These are phyloP conservation scores for Metschnikowia santaceciliae DNA, from an alignment of 805 yeast species.

Conservation along the genomic window DNA sequence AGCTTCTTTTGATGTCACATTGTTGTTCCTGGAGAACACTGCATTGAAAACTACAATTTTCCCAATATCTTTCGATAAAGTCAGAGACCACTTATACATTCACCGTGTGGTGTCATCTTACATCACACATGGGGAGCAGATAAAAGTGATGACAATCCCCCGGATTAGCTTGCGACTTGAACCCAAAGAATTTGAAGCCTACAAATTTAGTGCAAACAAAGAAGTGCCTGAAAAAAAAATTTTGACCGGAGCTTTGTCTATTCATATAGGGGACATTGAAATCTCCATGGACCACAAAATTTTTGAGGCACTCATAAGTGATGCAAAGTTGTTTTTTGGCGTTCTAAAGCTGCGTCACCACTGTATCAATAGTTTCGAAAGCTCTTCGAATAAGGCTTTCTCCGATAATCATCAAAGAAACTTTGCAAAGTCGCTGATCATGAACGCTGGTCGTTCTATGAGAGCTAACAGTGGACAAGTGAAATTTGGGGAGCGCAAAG, in stretches of 20 bases:
- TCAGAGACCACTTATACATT: conserved; percentile 27
- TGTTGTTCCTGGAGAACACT: conserved; percentile 18
- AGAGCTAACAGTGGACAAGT: conserved; percentile 8
- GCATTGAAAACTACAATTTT: conserved; percentile 27
- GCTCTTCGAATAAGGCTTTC: background rate
- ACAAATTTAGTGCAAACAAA: conserved; percentile 4
- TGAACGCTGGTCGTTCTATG: conserved; percentile 8
- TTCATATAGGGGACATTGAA: conserved; percentile 16
- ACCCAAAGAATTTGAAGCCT: conserved; percentile 21
- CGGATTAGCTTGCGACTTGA: background rate
- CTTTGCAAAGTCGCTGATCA: background rate
- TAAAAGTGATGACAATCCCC: conserved; percentile 20
- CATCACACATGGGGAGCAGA: conserved; percentile 6
- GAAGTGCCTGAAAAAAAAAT: conserved; percentile 1
- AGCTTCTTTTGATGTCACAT: conserved; percentile 28
- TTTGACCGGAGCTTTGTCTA: background rate
- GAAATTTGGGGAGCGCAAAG: conserved; percentile 9
- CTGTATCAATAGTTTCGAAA: conserved; percentile 1
- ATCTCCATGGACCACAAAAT: conserved; percentile 7
- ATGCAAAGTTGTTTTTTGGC: background rate
- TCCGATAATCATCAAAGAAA: background rate
- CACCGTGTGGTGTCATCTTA: conserved; percentile 23
- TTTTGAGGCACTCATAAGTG: background rate
- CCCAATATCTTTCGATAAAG: conserved; percentile 44
- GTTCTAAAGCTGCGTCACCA: background rate